phyloP scores from a whole-genome alignment of 257 asterid species.

The Phtheirospermum japonicum region DNA sequence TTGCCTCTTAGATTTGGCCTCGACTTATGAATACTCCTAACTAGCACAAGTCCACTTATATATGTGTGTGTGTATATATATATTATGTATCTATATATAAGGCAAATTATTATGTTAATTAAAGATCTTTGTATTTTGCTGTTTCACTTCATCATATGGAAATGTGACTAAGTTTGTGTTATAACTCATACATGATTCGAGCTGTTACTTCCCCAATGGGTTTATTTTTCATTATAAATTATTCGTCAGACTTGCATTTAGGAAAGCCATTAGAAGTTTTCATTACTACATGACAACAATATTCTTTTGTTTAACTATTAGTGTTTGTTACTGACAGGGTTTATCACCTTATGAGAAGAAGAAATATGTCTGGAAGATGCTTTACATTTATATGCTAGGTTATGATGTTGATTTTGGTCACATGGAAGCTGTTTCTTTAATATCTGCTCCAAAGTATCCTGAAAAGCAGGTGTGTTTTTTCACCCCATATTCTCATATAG shows the following conservation, averaged over 20 bases:
- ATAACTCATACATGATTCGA: background rate
- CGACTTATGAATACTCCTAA: constrained; percentile 20
- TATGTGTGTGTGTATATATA: too few species aligned
- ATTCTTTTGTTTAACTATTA: constrained; percentile 12
- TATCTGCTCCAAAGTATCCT: constrained; percentile 99
- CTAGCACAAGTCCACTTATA: background rate
- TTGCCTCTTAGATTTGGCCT: constrained; percentile 19
- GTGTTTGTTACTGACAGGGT: constrained; percentile 51
- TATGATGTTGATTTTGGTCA: constrained; percentile 99
- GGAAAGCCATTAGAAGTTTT: constrained; percentile 3
- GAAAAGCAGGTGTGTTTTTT: constrained; percentile 84
- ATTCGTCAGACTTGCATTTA: constrained; percentile 1
- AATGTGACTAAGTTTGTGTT: constrained; percentile 6
- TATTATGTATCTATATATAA: background rate
- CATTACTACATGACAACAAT: constrained; percentile 11
- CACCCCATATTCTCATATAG: constrained; percentile 12
- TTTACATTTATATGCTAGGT: constrained; percentile 95
- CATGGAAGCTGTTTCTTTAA: constrained; percentile 98
- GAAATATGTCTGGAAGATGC: constrained; percentile 99
- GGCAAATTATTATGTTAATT: background rate
- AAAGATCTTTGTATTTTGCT: constrained; percentile 6
- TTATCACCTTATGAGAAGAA: constrained; percentile 93
- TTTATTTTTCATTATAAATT: constrained; percentile 6
- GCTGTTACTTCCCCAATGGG: constrained; percentile 16
- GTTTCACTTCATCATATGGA: constrained; percentile 16